Percentiles rank a stretch among this genome's conserved stretches.
Conservation (phyloP, 129 eudicot species). For the Artemisia annua region DNA sequence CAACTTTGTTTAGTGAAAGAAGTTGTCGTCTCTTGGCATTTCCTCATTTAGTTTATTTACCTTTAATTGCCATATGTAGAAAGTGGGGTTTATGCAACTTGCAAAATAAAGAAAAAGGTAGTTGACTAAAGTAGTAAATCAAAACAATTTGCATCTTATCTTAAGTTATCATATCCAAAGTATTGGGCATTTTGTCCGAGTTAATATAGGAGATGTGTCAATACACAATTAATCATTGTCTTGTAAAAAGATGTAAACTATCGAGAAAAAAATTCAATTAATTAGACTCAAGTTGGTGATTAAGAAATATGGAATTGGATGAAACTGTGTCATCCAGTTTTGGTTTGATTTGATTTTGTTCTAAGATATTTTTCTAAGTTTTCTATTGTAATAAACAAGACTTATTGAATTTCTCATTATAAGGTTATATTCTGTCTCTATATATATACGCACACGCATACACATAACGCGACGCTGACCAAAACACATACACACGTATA, state of each 20-base stretch:
- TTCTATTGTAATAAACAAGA: too few relatives aligned
- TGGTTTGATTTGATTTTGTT: too few relatives aligned
- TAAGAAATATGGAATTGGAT: too few relatives aligned
- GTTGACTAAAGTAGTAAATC: constrained; percentile 16
- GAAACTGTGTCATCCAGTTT: too few relatives aligned
- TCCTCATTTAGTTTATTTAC: constrained; percentile 21
- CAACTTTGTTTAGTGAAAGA: constrained; percentile 15
- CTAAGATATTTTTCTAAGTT: too few relatives aligned
- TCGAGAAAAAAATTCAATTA: not conserved
- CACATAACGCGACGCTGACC: too few relatives aligned
- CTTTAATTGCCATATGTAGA: constrained; percentile 20
- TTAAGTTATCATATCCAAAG: constrained; percentile 8
- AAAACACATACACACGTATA: too few relatives aligned
- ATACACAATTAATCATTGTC: not conserved
- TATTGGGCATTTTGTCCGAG: constrained; percentile 22
- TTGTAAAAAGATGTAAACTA: not conserved
- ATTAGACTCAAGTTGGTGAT: too few relatives aligned
- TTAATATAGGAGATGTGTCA: constrained; percentile 12
- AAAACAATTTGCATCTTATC: constrained; percentile 27
- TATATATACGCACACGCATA: too few relatives aligned
- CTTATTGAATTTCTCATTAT: too few relatives aligned
- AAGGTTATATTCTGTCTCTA: too few relatives aligned
- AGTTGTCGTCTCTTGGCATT: constrained; percentile 29
- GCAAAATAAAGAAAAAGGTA: constrained; percentile 12
- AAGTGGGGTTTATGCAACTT: constrained; percentile 14